Base-by-base conservation (phyloP, 2,329 filamentous ascomycete genomes). In the Pseudogymnoascus sp. region DNA sequence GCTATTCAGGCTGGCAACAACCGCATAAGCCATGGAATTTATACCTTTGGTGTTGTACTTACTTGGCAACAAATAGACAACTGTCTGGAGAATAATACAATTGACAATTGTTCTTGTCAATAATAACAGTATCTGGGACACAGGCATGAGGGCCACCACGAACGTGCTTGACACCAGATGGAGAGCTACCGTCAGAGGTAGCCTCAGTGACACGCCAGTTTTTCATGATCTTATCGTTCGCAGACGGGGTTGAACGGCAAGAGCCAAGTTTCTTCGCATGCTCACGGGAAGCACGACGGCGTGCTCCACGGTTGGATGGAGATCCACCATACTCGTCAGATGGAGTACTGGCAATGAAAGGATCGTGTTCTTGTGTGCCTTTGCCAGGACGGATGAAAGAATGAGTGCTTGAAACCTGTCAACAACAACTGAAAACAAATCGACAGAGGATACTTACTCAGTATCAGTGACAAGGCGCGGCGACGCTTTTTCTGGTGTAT, bases 61-160 rank as follows among this genome's bases (percentile, higher is more conserved):
- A 88, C 86, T 88, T 88, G 33, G 85, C 86, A 38, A 87, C 84
- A 68, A 88, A 88, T 37, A 88, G 78, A 69, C 85, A 88, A 40
- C 82, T 81, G 7, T 78, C 79, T 0, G 83, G 77, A 0, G 83
- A 79, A 62, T 70, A 72, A 40, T 64, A 65, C 1, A 65, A 3
- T 15, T 60, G 59, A 7, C 33, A 37, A 4, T 60, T 60, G 17
- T 42, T 60, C 59, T 40, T 42, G 59, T 60, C 37, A 5, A 60
- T 60, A 29, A 40, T 40, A 6, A 60, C 59, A 29, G 33, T 1
- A 3, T 60, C 59, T 2, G 59, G 29, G 19, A 37, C 7, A 6
- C 46, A 53, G 3, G 15, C 46, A 4, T 53, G 46, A 10, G 23
- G 15, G 26, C 15, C 15, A n/a, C 7, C 26, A 53, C 10, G 7